Evolutionary conservation across 345 rosid genomes (phyloP), one percentile per base, ranked within the genome.

Genomic region (Aquilaria sinensis): DNA sequence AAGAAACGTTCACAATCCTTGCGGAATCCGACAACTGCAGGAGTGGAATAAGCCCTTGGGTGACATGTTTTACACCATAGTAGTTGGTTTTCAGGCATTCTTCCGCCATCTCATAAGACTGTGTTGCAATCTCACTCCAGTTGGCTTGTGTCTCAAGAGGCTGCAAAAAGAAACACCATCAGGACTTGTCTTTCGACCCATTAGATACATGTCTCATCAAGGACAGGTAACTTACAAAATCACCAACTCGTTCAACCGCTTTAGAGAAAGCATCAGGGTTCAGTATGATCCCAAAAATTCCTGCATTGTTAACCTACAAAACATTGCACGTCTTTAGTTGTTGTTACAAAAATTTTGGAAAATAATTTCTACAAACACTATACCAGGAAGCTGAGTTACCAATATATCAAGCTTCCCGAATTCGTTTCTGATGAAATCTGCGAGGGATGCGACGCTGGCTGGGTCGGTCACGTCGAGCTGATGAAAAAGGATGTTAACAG

Each of bases 271-370:
- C 73, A 6, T 68, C 73, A 2, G 43, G 31, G 47, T 71, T 56
- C 9, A 68, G 1, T 47, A 32, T 13, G 31, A 33, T 54, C 47
- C 74, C 80, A 45, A 1, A 2, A n/a, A 62, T 58, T n/a, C 71
- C 80, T 1, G 80, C 74, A 65, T 72, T 72, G 50, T 76, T 76
- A 56, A 76, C 76, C 75, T 75, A 53, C n/a, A 53, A 23, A 63
- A 10, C 1, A 67, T 54, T 37, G 23, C 23, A 23, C 23, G 23
- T 23, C 23, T 23, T 23, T n/a, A n/a, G n/a, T n/a, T 23, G 23
- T 23, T 23, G 23, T 23, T 23, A 23, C 23, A 23, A 23, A 23
- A 23, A 23, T 23, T 23, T 23, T 23, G 23, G 23, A 23, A 23
- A 23, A 23, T 23, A 23, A 23, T 30, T 10, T 16, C 16, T 10